phyloP scores from a whole-genome alignment of 805 yeast species.

The Ogataea paradorogensis region DNA sequence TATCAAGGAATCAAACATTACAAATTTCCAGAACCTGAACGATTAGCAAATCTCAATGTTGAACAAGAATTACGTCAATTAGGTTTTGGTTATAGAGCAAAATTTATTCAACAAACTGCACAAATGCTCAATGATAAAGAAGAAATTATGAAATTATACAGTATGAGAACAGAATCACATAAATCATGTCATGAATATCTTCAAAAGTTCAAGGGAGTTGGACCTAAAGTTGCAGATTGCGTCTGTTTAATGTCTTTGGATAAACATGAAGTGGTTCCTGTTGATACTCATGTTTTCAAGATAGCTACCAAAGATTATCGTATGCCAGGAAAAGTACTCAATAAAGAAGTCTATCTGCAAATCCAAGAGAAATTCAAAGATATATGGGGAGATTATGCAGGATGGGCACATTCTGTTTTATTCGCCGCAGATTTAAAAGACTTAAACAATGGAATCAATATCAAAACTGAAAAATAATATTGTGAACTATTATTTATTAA shows the following conservation, averaged over 20 bases:
- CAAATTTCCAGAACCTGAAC: conserved; percentile 70
- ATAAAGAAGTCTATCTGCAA: conserved; percentile 48
- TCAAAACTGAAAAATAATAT: conserved; percentile 6
- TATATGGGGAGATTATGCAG: conserved; percentile 89
- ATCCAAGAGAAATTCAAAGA: conserved; percentile 59
- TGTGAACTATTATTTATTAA: background rate
- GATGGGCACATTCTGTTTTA: conserved; percentile 97
- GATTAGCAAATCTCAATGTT: conserved; percentile 36
- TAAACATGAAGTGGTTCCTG: conserved; percentile 85
- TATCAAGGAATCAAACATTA: conserved; percentile 56
- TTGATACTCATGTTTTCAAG: conserved; percentile 92
- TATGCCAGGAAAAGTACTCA: conserved; percentile 45
- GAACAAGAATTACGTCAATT: conserved; percentile 41
- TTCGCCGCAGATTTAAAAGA: conserved; percentile 82
- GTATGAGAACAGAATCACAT: conserved; percentile 37
- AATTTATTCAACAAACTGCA: conserved; percentile 80
- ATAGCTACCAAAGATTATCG: conserved; percentile 82
- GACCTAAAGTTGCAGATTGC: conserved; percentile 98
- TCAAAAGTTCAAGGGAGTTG: conserved; percentile 77
- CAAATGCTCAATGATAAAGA: conserved; percentile 42
- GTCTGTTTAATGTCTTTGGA: conserved; percentile 89
- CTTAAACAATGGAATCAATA: conserved; percentile 63
- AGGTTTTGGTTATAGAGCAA: conserved; percentile 91
- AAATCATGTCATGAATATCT: conserved; percentile 55
- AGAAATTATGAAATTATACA: conserved; percentile 36